Evolutionary conservation across 441 rosid species (phyloP), one percentile per base, ranked within the genome.

Genomic region (Adansonia rubrostipa): DNA sequence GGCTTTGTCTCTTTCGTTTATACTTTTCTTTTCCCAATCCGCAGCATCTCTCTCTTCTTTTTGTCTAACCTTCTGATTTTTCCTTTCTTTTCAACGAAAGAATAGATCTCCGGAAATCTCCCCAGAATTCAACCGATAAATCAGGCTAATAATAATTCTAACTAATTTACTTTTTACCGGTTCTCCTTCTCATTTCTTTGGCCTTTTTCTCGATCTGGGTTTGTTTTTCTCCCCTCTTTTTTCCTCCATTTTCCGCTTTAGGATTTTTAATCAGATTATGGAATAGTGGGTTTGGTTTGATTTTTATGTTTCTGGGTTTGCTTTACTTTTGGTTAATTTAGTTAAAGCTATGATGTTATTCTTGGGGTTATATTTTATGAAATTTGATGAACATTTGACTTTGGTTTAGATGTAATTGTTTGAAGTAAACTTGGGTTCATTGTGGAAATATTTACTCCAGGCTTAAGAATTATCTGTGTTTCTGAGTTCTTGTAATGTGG

Each of bases 171-270:
- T 53, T 20, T 28, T 3, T n/a, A 9, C 9, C 24, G 4, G 3
- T 8, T 71, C 24, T n/a, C 13, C 63, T 71, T 11, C 48, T 64
- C n/a, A 17, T 33, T 75, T 9, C 61, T 48, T 61, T 17, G 45
- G 61, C 50, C 0, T 57, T 11, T 53, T 10, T 45, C 74, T 68
- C 58, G 58, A 77, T 77, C 68, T 68, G 54, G 79, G 79, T 57
- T 68, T 69, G 79, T 68, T 54, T 47, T 0, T 53, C 68, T 3
- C 54, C 4, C 56, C 15, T n/a, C 33, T 33, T 6, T 66, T 51
- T 76, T 45, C 24, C 20, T 47, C 8, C 3, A 0, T 17, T 74
- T 64, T 57, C 9, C 15, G 6, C 1, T 28, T 36, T 24, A 9
- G 33, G 54, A 20, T 68, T 56, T 44, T 13, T 60, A 9, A 15